Evolutionary conservation across 805 yeast species (phyloP), one percentile per base, ranked within the genome.

Genomic region (Candida gorgasii): DNA sequence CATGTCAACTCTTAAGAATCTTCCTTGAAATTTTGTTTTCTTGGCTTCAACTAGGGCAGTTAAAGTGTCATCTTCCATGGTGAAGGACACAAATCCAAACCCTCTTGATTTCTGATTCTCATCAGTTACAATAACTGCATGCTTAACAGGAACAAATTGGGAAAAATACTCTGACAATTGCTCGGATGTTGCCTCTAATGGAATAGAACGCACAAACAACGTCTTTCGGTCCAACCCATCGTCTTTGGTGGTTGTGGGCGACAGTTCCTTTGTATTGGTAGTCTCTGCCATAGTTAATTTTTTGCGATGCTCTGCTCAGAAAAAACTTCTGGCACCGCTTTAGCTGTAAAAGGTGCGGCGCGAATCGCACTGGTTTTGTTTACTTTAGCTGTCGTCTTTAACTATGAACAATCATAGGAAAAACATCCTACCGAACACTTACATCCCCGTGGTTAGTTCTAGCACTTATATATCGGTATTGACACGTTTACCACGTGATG

Each of bases 41-140:
- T 82, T 80, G 12, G 92, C 71, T 50, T 80, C 77, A 15, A 73
- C 78, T 48, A 90, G 69, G 0, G 97, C 97, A 35, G 76, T 68
- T 30, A 76, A 60, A 0, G 97, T 86, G 58, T 93, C 99, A 36
- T 89, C 96, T 49, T 87, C 89, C 37, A 77, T 65, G 1, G 86
- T 79, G 62, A 93, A 93, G 27, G 95, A 84, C 12, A 89, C 99
- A 63, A 93, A 93, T 3, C 99, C 99, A 65, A 90, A 93, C 1
- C 99, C 98, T 61, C 90, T 78, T 2, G 97, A 88, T 34, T 84
- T 75, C 42, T 86, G 79, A 26, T 84, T 80, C 8, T 72, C 71
- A 58, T 90, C 97, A 29, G 73, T 84, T 13, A 93, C 98, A 31
- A 93, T 78, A 34, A 89, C 90, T 1, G 97, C 96, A 64, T 93